Conservation (phyloP, 805 yeast genomes). For the Vanderwaltozyma tropicalis region DNA sequence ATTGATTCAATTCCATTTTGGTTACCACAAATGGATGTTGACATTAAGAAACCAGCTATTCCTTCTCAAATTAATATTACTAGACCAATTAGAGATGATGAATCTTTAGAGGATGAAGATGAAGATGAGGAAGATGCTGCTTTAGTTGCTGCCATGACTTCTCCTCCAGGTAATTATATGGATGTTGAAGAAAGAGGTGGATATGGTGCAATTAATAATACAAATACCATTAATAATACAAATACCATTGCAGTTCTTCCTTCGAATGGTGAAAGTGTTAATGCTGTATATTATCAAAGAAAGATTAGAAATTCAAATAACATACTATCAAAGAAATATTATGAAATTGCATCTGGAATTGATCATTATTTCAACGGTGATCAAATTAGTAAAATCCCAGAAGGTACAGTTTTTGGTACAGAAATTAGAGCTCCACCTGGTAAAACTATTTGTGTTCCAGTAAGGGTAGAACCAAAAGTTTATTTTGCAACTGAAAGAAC, state of each 20-base stretch:
- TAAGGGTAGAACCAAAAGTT: conserved; percentile 97
- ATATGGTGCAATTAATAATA: conserved; percentile 32
- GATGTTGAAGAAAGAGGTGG: conserved; percentile 63
- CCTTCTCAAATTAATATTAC: conserved; percentile 36
- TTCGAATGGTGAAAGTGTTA: conserved; percentile 14
- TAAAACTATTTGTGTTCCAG: conserved; percentile 81
- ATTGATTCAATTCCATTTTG: conserved; percentile 88
- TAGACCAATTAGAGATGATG: conserved; percentile 23
- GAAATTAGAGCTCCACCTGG: conserved; percentile 73
- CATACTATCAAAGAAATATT: conserved; percentile 13
- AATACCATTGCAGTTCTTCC: background rate
- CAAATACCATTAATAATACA: background rate
- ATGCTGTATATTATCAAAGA: conserved; percentile 25
- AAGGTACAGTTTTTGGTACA: conserved; percentile 52
- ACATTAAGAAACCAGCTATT: conserved; percentile 75
- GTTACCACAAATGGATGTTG: conserved; percentile 95
- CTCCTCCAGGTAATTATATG: conserved; percentile 44
- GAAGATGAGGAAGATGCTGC: conserved; percentile 30
- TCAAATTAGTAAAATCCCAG: conserved; percentile 44
- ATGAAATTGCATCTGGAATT: conserved; percentile 13
- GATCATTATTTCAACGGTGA: conserved; percentile 44
- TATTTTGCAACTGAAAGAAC: conserved; percentile 97
- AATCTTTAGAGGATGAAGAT: conserved; percentile 23
- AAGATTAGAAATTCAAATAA: conserved; percentile 15
- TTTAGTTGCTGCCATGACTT: conserved; percentile 17